A percentile compares a stretch with the other conserved stretches of the same genome.
These are phyloP conservation scores for Rhizopogon vesiculosus DNA, from an alignment of 768 basidiomycete genomes.

Conservation along the genomic window DNA sequence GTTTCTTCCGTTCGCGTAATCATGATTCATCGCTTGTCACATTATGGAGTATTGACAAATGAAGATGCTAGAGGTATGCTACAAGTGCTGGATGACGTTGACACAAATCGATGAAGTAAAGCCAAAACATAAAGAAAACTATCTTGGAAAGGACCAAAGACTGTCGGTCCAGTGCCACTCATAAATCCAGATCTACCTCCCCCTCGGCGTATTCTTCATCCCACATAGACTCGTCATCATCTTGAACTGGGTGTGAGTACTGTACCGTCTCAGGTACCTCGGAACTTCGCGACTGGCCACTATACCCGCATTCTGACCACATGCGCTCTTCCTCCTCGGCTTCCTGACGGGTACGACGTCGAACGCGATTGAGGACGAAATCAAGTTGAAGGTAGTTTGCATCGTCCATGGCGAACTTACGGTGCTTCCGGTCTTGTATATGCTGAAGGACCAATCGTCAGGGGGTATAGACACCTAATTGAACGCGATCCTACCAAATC, in stretches of 20 bases:
- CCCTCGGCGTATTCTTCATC: constrained; percentile 15
- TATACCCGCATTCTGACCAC: constrained; percentile 3
- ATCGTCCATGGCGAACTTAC: constrained; percentile 74
- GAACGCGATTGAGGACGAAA: constrained; percentile 59
- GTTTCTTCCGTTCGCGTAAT: not conserved
- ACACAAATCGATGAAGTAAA: constrained; percentile 9
- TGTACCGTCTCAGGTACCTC: constrained; percentile 18
- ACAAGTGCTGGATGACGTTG: constrained; percentile 11
- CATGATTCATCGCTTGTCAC: not conserved
- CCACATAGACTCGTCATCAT: constrained; percentile 19
- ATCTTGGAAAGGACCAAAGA: constrained; percentile 1
- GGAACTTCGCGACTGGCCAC: constrained; percentile 6
- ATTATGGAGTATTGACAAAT: not conserved
- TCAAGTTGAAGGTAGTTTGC: constrained; percentile 81
- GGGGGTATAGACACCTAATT: not conserved
- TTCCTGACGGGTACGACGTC: constrained; percentile 33
- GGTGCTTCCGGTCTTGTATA: constrained; percentile 64
- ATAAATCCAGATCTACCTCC: constrained; percentile 16
- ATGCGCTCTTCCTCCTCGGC: constrained; percentile 21
- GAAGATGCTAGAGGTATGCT: constrained; percentile 10
- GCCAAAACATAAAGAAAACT: constrained; percentile 16
- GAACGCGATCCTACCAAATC: constrained; percentile 49
- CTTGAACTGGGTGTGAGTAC: constrained; percentile 12
- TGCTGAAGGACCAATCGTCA: constrained; percentile 47
- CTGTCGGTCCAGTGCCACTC: constrained; percentile 6